These are phyloP conservation scores for Lactifluus rugatus DNA, from an alignment of 768 basidiomycete genomes.

Conservation along the genomic window DNA sequence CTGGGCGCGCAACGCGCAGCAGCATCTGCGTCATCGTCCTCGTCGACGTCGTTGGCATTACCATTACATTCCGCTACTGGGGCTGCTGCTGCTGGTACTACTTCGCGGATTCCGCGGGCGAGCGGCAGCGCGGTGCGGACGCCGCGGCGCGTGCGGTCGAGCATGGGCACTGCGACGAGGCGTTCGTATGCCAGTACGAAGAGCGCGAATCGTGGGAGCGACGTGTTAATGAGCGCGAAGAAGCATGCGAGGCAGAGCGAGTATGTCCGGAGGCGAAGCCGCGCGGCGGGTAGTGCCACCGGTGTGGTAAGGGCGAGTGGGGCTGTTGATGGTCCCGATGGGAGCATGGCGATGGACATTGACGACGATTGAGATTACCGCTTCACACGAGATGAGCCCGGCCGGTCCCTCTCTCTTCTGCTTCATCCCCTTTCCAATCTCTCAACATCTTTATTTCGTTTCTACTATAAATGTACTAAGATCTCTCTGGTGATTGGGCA, in stretches of 20 bases:
- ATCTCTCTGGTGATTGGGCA: not conserved
- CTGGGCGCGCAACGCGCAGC: conserved; percentile 64
- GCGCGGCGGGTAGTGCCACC: conserved; percentile 21
- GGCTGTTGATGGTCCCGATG: not conserved
- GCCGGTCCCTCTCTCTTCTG: not conserved
- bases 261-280: conserved; percentile 50
- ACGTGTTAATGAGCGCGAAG: conserved; percentile 54
- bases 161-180: conserved; percentile 29
- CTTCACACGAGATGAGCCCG: not conserved
- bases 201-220: conserved; percentile 24
- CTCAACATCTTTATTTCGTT: not conserved
- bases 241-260: conserved; percentile 71
- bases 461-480: conserved; percentile 5
- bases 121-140: conserved; percentile 10
- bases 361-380: conserved; percentile 6
- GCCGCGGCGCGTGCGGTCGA: conserved; percentile 38
- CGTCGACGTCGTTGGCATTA: not conserved
- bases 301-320: conserved; percentile 2
- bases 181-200: conserved; percentile 28
- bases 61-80: conserved; percentile 9
- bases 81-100: not conserved
- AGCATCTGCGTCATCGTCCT: not conserved
- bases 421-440: not conserved
- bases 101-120: conserved; percentile 11
- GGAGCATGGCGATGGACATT: conserved; percentile 17